phyloP scores from a whole-genome alignment of 2,329 filamentous ascomycete genomes.

The Elsinoe australis region DNA sequence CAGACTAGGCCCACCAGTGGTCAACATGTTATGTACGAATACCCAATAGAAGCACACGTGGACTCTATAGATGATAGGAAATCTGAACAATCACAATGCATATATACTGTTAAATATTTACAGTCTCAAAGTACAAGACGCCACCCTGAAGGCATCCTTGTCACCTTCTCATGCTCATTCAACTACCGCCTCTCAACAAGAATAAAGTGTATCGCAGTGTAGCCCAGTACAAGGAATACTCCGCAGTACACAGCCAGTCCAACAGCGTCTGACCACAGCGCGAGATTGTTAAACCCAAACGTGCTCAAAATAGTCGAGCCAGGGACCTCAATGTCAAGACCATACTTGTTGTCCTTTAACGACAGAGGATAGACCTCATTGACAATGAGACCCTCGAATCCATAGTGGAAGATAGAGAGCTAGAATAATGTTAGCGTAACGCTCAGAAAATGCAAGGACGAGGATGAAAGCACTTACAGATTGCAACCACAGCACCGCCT shows the following conservation, averaged over 20 bases:
- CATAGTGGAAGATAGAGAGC: conserved; percentile 96
- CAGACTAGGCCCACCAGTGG: conserved; percentile 1
- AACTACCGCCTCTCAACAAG: conserved; percentile 75
- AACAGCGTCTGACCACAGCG: conserved; percentile 75
- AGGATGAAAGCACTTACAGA: conserved; percentile 44
- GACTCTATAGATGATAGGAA: too few relatives aligned
- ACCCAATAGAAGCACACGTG: not conserved
- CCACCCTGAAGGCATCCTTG: not conserved
- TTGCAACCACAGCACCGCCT: conserved; percentile 81
- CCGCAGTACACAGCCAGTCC: conserved; percentile 76
- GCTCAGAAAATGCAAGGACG: not conserved
- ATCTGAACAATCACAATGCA: too few relatives aligned
- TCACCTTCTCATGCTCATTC: not conserved
- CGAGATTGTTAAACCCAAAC: conserved; percentile 86
- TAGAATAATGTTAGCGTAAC: conserved; percentile 32
- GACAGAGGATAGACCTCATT: conserved; percentile 91
- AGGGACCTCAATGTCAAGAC: conserved; percentile 90
- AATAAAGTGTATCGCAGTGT: conserved; percentile 84
- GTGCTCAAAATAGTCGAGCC: conserved; percentile 88
- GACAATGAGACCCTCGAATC: conserved; percentile 91
- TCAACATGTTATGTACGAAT: not conserved
- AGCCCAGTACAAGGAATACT: conserved; percentile 79
- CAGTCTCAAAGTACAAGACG: conserved; percentile 7
- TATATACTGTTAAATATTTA: too few relatives aligned
- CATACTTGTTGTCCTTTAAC: conserved; percentile 88